Conservation (phyloP, 441 rosid species). For the Erodium trifolium region DNA sequence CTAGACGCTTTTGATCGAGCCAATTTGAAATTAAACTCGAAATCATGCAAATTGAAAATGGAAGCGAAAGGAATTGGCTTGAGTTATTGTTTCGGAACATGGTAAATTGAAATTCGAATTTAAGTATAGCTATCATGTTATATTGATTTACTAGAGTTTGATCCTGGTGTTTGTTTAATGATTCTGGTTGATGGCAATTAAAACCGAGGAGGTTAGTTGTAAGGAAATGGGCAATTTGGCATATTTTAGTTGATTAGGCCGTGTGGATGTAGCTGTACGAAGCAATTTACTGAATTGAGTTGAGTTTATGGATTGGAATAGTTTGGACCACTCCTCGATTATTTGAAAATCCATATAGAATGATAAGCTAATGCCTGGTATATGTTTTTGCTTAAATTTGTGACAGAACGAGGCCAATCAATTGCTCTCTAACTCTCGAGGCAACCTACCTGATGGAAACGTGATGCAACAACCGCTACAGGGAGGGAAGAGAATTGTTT, state of each 20-base stretch:
- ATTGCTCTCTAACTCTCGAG: conserved; percentile 28
- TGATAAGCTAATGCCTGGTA: background rate
- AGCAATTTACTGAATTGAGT: background rate
- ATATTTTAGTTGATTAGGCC: background rate
- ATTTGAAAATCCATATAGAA: background rate
- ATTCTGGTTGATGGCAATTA: background rate
- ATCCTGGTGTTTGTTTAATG: background rate
- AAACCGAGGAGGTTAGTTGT: background rate
- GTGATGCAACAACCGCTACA: conserved; percentile 16
- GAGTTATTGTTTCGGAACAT: background rate
- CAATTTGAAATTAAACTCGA: background rate
- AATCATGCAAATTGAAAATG: background rate
- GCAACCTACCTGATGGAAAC: conserved; percentile 22
- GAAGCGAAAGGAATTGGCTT: background rate
- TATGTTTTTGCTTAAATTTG: background rate
- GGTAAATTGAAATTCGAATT: background rate
- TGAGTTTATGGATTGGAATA: background rate
- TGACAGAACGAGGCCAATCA: conserved; percentile 31
- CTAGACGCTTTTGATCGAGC: background rate
- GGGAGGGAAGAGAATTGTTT: conserved; percentile 14
- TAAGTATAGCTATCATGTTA: background rate
- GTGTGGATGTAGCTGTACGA: background rate
- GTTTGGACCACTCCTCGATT: background rate
- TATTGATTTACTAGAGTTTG: background rate
- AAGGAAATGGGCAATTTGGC: background rate